These are phyloP conservation scores for Mariannaea elegans DNA, from an alignment of 2,329 filamentous ascomycete species.

Conservation along the genomic window DNA sequence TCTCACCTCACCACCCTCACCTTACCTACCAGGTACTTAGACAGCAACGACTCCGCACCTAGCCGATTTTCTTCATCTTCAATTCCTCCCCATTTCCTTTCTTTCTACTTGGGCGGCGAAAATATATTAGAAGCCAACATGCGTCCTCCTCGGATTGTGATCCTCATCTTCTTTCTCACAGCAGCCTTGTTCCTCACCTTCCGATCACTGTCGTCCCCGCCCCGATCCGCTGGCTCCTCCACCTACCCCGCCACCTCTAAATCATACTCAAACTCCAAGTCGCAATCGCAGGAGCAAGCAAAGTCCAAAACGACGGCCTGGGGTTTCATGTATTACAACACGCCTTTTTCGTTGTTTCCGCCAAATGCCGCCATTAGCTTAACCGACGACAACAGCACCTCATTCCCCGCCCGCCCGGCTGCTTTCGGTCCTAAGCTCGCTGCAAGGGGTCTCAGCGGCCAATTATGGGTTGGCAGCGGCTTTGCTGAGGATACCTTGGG, in stretches of 20 bases:
- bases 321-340: slow-evolving; percentile 73
- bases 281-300: slow-evolving; percentile 8
- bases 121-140: slow-evolving; percentile 1
- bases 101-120: not conserved
- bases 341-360: slow-evolving; percentile 88
- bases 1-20: slow-evolving; percentile 28
- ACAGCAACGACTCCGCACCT: not conserved
- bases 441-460: slow-evolving; percentile 80
- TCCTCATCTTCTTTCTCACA: slow-evolving; percentile 62
- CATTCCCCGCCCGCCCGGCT: slow-evolving; percentile 91
- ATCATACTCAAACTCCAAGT: slow-evolving; percentile 17
- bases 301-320: slow-evolving; percentile 41
- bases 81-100: not conserved
- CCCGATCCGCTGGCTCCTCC: slow-evolving; percentile 35
- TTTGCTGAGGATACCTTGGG: slow-evolving; percentile 80
- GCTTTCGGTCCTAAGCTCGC: slow-evolving; percentile 89
- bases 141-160: slow-evolving; percentile 40
- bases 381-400: slow-evolving; percentile 97
- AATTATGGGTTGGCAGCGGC: slow-evolving; percentile 92
- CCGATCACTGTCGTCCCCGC: slow-evolving; percentile 57
- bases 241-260: slow-evolving; percentile 40
- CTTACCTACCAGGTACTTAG: slow-evolving; percentile 15
- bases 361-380: slow-evolving; percentile 95
- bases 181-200: slow-evolving; percentile 64
- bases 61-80: slow-evolving; percentile 6